Percentiles rank a stretch among this genome's conserved stretches.
Conservation (phyloP, 208 protist species). For the Trypanosoma rangeli region DNA sequence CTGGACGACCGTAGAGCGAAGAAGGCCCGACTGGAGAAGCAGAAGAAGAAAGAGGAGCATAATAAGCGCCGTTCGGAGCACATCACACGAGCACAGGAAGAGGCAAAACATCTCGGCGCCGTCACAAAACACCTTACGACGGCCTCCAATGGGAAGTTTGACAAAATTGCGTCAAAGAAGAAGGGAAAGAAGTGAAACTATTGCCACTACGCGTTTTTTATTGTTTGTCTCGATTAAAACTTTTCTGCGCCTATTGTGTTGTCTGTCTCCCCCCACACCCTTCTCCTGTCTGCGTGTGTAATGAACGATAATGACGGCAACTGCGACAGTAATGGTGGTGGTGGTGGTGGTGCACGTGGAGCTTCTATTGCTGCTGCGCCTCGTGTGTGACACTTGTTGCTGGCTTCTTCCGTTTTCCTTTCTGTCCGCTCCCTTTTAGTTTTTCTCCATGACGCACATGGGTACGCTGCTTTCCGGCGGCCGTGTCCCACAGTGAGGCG, state of each 20-base stretch:
- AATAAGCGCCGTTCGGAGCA: constrained; percentile 86
- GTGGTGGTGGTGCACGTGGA: not conserved
- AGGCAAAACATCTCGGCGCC: constrained; percentile 80
- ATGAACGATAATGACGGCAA: no score
- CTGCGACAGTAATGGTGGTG: not conserved
- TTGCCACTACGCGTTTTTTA: constrained; percentile 1
- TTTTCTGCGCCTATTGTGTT: not conserved
- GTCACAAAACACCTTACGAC: constrained; percentile 74
- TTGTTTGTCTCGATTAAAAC: not conserved
- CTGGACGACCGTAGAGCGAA: constrained; percentile 85
- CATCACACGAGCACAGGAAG: constrained; percentile 62
- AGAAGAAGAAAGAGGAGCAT: constrained; percentile 91
- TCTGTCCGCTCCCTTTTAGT: no score
- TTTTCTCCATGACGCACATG: no score
- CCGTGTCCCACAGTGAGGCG: no score
- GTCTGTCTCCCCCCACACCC: not conserved
- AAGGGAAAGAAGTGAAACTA: constrained; percentile 26
- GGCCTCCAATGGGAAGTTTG: constrained; percentile 93
- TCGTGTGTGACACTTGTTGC: no score
- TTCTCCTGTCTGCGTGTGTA: no score
- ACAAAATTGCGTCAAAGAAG: constrained; percentile 42
- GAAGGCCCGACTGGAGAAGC: constrained; percentile 82
- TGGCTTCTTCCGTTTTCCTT: no score
- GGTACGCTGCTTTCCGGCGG: no score
- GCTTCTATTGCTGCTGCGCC: not conserved